phyloP scores from a whole-genome alignment of 106 monocot genomes.

The Allium cepa region DNA sequence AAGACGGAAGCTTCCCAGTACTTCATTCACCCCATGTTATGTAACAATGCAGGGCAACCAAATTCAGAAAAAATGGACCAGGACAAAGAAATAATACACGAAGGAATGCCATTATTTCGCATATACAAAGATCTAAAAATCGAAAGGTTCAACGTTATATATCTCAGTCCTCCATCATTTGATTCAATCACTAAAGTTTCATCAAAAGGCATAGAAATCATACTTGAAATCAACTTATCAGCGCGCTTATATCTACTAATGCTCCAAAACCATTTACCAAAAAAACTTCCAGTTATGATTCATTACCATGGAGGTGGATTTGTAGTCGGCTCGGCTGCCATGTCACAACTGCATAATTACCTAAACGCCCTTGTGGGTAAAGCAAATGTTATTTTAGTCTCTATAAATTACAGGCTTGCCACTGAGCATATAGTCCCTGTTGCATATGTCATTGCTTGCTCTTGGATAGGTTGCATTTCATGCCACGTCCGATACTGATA shows the following conservation, averaged over 20 bases:
- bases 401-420: conserved; percentile 31
- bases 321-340: conserved; percentile 7
- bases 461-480: conserved; percentile 21
- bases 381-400: conserved; percentile 19
- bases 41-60: too few species aligned
- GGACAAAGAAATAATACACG: neutral
- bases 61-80: conserved; percentile 3
- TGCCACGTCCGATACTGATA: neutral
- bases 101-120: conserved; percentile 12
- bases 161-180: neutral
- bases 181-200: conserved; percentile 17
- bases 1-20: too few species aligned
- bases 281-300: conserved; percentile 29
- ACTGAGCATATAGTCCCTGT: conserved; percentile 40
- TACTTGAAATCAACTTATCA: conserved; percentile 2
- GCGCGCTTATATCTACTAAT: conserved; percentile 20
- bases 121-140: conserved; percentile 12
- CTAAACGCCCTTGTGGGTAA: conserved; percentile 24
- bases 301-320: conserved; percentile 48
- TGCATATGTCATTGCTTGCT: conserved; percentile 31
- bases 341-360: conserved; percentile 16
- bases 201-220: conserved; percentile 11
- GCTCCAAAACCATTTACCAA: too few species aligned
- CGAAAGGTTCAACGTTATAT: neutral
- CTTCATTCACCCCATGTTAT: too few species aligned